Percentiles rank a stretch among this genome's conserved stretches.
Conservation (phyloP, 805 yeast genomes). For the Naumovozyma castellii region DNA sequence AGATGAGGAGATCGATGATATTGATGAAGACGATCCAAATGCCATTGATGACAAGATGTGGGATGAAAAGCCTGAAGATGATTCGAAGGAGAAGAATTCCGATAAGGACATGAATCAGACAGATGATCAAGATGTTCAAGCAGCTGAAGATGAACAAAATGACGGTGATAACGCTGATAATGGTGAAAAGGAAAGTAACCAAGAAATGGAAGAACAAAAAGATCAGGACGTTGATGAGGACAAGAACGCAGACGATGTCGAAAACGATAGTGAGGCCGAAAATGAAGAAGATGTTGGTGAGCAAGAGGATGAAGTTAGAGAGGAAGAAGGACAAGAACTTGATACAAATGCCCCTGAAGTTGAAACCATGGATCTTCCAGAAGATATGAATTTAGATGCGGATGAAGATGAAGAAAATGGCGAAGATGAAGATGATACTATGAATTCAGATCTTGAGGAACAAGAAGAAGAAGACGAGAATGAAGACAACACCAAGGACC, state of each 20-base stretch:
- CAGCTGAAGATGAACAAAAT: constrained; percentile 29
- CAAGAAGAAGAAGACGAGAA: constrained; percentile 63
- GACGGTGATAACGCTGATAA: constrained; percentile 30
- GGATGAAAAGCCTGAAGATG: constrained; percentile 81
- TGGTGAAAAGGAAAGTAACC: constrained; percentile 10
- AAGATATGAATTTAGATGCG: constrained; percentile 82
- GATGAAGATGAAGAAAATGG: constrained; percentile 52
- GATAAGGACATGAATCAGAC: constrained; percentile 55
- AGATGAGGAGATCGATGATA: constrained; percentile 82
- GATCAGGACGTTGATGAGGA: constrained; percentile 30
- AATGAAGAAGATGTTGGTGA: constrained; percentile 71
- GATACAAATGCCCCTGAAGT: constrained; percentile 72
- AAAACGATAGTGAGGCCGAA: constrained; percentile 45
- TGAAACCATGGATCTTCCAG: constrained; percentile 85
- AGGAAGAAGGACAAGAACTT: constrained; percentile 58
- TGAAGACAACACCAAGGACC: constrained; percentile 60
- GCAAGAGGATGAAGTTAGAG: constrained; percentile 67
- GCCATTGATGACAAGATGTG: constrained; percentile 97
- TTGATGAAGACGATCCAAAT: constrained; percentile 86
- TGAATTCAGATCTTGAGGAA: constrained; percentile 30
- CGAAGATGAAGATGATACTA: constrained; percentile 33
- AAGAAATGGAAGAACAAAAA: constrained; percentile 30
- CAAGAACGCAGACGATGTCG: constrained; percentile 44
- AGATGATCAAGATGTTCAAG: constrained; percentile 36
- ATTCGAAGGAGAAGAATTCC: constrained; percentile 71